Conservation (phyloP, 2,329 filamentous ascomycete genomes). For the Colletotrichum camelliae region DNA sequence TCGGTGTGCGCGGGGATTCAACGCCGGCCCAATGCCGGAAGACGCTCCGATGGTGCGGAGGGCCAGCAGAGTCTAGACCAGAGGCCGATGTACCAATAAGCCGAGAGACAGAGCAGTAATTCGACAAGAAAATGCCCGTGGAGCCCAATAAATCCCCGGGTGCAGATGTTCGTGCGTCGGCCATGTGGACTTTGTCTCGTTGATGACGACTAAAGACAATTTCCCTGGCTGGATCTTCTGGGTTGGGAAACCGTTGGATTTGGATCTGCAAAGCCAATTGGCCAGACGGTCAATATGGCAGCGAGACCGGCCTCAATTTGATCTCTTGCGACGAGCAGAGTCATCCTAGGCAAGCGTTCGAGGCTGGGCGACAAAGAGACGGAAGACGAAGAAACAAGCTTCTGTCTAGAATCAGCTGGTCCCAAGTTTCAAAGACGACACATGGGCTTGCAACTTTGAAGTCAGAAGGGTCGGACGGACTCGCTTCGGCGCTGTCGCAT, state of each 20-base stretch:
- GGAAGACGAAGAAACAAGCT: not conserved
- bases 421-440: not conserved
- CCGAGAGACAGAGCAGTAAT: not conserved
- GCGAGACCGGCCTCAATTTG: not conserved
- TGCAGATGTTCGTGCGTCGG: not conserved
- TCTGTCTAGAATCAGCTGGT: constrained; percentile 3
- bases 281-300: not conserved
- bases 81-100: not conserved
- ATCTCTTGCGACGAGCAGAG: not conserved
- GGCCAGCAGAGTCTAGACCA: not conserved
- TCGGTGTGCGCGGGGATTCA: not conserved
- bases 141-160: not conserved
- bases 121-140: not conserved
- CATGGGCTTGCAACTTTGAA: not conserved
- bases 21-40: not conserved
- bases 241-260: not conserved
- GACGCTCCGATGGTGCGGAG: not conserved
- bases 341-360: not conserved
- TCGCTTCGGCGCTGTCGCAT: not conserved
- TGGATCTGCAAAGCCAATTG: not conserved
- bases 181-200: not conserved
- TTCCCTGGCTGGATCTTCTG: not conserved
- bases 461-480: not conserved
- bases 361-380: not conserved
- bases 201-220: not conserved